Base-by-base conservation (phyloP, 441 rosid genomes). In the Euphorbia corollata region DNA sequence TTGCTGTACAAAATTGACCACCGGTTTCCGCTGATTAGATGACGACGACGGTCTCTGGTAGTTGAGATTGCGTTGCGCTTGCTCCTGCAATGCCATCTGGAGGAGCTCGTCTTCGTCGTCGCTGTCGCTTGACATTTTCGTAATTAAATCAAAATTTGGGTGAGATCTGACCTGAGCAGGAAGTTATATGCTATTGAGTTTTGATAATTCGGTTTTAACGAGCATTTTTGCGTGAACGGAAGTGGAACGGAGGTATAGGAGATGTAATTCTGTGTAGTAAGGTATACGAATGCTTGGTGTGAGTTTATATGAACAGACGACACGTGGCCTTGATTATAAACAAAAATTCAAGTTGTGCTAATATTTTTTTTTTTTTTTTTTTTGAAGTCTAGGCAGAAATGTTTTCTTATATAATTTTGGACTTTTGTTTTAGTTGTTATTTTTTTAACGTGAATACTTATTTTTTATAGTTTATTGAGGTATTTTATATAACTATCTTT, bases 81-180 rank as follows among this genome's bases (percentile, higher is more conserved):
- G 99, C 79, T 94, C 99, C 74, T 82, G 88, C 74, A 94, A 74
- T n/a, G 99, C 99, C 87, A 86, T 87, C 79, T 94, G 96, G 63
- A 94, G 97, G 71, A 91, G 96, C 87, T 89, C 96, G 39, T 94
- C 97, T 79, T 91, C 97, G 79, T 90, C 87, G 48, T 86, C 91
- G 81, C 98, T 85, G 78, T 85, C 97, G 82, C 83, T 88, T 8
- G 97, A 84, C 99, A 94, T 94, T 74, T 53, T 79, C 53, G 48
- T 67, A 65, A 65, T 60, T 66, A 12, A 61, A 67, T 61, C 55
- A 27, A 61, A 64, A 55, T 10, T 13, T 0, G 57, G 27, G 50
- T 32, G 8, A 8, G 41, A 24, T 13, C 56, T 50, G 81, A 83
- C 74, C 82, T 58, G 77, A 59, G 27, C 6, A 19, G 16, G 27